phyloP scores from a whole-genome alignment of 2,329 filamentous ascomycete species.

The Elsinoe ampelina region DNA sequence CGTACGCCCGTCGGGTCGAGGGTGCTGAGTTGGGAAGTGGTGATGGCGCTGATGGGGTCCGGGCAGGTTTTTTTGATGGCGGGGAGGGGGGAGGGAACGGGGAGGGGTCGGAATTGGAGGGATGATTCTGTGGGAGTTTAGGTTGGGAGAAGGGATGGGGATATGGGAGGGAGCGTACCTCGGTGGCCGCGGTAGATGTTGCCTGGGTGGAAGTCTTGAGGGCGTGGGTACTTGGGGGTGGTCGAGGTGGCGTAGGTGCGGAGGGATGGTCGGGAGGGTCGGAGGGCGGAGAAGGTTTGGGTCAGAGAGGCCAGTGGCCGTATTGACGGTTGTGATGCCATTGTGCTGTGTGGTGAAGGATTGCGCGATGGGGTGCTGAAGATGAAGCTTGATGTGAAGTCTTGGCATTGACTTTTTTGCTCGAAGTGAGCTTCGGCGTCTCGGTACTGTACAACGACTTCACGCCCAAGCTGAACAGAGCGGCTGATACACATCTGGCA shows the following conservation, averaged over 20 bases:
- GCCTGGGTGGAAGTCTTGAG: slow-evolving; percentile 18
- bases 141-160: background rate
- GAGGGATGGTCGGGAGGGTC: slow-evolving; percentile 27
- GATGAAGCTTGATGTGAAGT: slow-evolving; percentile 3
- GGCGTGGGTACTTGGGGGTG: slow-evolving; percentile 21
- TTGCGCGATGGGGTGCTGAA: background rate
- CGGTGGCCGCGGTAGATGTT: slow-evolving; percentile 18
- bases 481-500: too few species aligned
- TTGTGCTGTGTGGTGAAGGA: slow-evolving; percentile 26
- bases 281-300: slow-evolving; percentile 50
- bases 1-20: slow-evolving; percentile 83
- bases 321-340: slow-evolving; percentile 49
- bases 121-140: slow-evolving; percentile 14
- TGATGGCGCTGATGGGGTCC: slow-evolving; percentile 60
- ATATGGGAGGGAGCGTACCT: background rate
- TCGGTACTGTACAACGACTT: too few species aligned
- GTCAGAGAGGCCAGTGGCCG: slow-evolving; percentile 66
- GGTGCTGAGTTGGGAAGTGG: slow-evolving; percentile 56
- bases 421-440: slow-evolving; percentile 11
- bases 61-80: slow-evolving; percentile 49
- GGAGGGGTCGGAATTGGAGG: slow-evolving; percentile 24
- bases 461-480: too few species aligned
- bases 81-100: slow-evolving; percentile 36
- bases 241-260: slow-evolving; percentile 35
- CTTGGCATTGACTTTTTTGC: slow-evolving; percentile 14